Evolutionary conservation across 2,329 filamentous ascomycete genomes (phyloP).

Genomic region (Aspergillus luchuensis): DNA sequence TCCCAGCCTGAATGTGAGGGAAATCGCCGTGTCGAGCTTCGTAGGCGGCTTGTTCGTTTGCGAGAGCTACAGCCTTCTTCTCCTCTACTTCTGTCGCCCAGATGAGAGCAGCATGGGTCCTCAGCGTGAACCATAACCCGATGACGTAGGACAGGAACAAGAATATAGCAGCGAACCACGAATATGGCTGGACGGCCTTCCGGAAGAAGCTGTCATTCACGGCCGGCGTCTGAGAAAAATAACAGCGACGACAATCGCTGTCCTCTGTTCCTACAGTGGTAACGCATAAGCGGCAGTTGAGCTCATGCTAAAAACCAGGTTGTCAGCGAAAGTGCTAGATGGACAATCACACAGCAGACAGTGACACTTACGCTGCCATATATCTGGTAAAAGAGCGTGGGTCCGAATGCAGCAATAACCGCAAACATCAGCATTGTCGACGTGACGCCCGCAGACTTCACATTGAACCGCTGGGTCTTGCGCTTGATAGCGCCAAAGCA

Average conservation of each 20-base stretch:
- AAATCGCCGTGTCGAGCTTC: slow-evolving; percentile 39
- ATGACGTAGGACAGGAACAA: slow-evolving; percentile 93
- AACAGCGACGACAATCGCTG: slow-evolving; percentile 84
- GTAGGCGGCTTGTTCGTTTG: slow-evolving; percentile 33
- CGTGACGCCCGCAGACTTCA: slow-evolving; percentile 91
- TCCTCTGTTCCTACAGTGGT: slow-evolving; percentile 51
- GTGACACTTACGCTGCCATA: slow-evolving; percentile 74
- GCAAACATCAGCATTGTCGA: slow-evolving; percentile 98
- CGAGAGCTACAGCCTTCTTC: slow-evolving; percentile 58
- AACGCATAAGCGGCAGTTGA: slow-evolving; percentile 73
- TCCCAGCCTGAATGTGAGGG: slow-evolving; percentile 32
- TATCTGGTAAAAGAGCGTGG: slow-evolving; percentile 97
- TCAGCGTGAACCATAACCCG: slow-evolving; percentile 89
- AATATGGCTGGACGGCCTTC: slow-evolving; percentile 89
- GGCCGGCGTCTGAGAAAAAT: slow-evolving; percentile 84
- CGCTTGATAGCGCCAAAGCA: slow-evolving; percentile 97
- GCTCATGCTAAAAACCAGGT: slow-evolving; percentile 68
- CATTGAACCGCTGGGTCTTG: slow-evolving; percentile 98
- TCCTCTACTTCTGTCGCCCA: slow-evolving; percentile 86
- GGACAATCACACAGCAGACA: neutral
- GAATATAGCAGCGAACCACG: slow-evolving; percentile 80
- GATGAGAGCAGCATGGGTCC: slow-evolving; percentile 94
- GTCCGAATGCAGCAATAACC: slow-evolving; percentile 90
- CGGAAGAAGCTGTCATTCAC: slow-evolving; percentile 86
- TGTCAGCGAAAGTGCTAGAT: slow-evolving; percentile 21